Evolutionary conservation across 495 filamentous ascomycete species (phyloP).

Genomic region (Astrocystis sublimbata): DNA sequence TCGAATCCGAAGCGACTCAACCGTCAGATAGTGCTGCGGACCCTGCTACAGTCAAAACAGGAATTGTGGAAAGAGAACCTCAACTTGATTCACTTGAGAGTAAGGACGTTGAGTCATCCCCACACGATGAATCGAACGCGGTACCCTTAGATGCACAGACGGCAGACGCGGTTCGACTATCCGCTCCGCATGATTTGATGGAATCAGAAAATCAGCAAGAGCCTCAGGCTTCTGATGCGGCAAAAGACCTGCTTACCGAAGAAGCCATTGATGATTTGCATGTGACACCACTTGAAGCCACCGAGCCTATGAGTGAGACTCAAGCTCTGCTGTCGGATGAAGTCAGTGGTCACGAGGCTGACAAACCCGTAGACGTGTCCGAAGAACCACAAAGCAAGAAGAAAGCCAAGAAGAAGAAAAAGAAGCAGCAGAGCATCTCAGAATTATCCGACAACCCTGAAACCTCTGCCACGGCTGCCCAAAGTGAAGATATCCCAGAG

Average conservation of each 20-base stretch:
- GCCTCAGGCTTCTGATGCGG: conserved; percentile 19
- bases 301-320: conserved; percentile 12
- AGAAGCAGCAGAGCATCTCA: conserved; percentile 20
- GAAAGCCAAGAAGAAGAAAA: conserved; percentile 29
- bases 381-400: conserved; percentile 23
- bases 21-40: not conserved
- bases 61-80: not conserved
- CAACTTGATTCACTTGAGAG: not conserved
- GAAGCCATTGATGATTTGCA: conserved; percentile 16
- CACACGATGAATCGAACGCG: not conserved
- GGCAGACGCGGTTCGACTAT: not conserved
- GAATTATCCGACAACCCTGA: conserved; percentile 18
- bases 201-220: conserved; percentile 21
- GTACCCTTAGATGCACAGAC: not conserved
- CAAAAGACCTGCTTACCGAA: conserved; percentile 12
- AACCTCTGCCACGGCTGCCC: not conserved
- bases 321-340: conserved; percentile 18
- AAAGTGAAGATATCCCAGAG: conserved; percentile 1
- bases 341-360: conserved; percentile 11
- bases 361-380: conserved; percentile 5
- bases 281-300: conserved; percentile 16
- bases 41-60: not conserved
- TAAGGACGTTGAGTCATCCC: not conserved
- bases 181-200: conserved; percentile 19
- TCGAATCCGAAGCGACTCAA: not conserved